These are phyloP conservation scores for Skeletonema marinoi DNA, from an alignment of 108 stramenopile species.

Conservation along the genomic window DNA sequence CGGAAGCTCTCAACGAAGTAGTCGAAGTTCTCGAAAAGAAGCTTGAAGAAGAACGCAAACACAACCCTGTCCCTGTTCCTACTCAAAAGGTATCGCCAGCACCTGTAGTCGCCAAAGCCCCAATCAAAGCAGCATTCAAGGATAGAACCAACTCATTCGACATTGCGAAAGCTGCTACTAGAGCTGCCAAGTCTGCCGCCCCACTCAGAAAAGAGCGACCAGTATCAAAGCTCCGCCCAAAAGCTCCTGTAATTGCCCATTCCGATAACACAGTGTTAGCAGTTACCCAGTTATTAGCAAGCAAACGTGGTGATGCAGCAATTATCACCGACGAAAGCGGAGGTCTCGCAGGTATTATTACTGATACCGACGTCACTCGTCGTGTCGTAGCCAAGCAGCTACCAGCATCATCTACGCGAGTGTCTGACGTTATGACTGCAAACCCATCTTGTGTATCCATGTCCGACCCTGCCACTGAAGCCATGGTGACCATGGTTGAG, in stretches of 20 bases:
- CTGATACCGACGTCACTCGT: conserved; percentile 82
- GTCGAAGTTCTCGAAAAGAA: conserved; percentile 57
- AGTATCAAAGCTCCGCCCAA: conserved; percentile 79
- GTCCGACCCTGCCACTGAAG: conserved; percentile 86
- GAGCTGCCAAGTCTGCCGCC: conserved; percentile 6
- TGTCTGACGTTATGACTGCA: conserved; percentile 81
- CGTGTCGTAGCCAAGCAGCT: conserved; percentile 77
- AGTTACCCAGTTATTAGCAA: conserved; percentile 64
- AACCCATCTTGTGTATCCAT: conserved; percentile 84
- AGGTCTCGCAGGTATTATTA: conserved; percentile 81
- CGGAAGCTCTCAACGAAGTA: conserved; percentile 57
- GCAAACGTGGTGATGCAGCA: conserved; percentile 68
- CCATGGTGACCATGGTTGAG: conserved; percentile 91
- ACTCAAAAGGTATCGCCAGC: conserved; percentile 4
- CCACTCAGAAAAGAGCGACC: conserved; percentile 20
- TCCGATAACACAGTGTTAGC: conserved; percentile 51
- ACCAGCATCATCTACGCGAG: conserved; percentile 55
- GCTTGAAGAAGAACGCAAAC: conserved; percentile 49
- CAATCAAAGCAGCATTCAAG: conserved; percentile 24
- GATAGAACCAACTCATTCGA: conserved; percentile 10
- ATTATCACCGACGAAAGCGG: conserved; percentile 61
- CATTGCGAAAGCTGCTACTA: conserved; percentile 10
- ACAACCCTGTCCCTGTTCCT: not conserved
- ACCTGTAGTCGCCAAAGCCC: conserved; percentile 7
- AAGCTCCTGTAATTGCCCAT: conserved; percentile 63